Evolutionary conservation across 2,329 filamentous ascomycete species (phyloP), one percentile per base, ranked within the genome.

Genomic region (Calonectria pauciramosa): DNA sequence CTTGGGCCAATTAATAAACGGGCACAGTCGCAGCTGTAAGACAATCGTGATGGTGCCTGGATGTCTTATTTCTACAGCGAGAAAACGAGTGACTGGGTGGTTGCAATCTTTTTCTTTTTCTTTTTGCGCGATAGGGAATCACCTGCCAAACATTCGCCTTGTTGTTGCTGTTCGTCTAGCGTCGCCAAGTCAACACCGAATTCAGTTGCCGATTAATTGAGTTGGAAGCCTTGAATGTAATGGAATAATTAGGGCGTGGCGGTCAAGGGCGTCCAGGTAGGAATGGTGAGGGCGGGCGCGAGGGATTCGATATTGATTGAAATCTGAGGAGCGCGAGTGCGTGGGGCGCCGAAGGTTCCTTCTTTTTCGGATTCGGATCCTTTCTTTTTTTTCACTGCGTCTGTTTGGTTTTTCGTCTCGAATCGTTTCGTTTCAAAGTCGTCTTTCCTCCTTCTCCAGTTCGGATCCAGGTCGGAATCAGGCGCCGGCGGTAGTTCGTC

Each of bases 231-330:
- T 60, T 44, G 20, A 20, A 64, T 64, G 74, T 79, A 64, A 60
- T 74, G 56, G 72, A 78, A 70, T 74, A 71, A 68, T 64, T 74
- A 64, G 49, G 51, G 63, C 36, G 69, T 75, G 65, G 59, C 49
- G 30, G 63, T 64, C 56, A 65, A 65, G 54, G 59, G 65, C 71
- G 49, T 63, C 26, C 41, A 41, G 47, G 23, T 63, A 44, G 47
- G 51, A 63, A 63, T 63, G 56, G 56, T 28, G 70, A 59, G 51
- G 66, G 49, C 28, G 59, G 60, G 41, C 28, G 70, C 60, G 67
- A 60, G 51, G 56, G 71, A 67, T 73, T 73, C 67, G 52, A 67
- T 73, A 54, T 70, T 56, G 59, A 41, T 60, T 63, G 56, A 63
- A 67, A 30, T 52, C 44, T 47, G 64, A 64, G 59, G 64, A 56